Conservation (phyloP, 768 basidiomycete genomes). For the Panaeolus papilionaceus region DNA sequence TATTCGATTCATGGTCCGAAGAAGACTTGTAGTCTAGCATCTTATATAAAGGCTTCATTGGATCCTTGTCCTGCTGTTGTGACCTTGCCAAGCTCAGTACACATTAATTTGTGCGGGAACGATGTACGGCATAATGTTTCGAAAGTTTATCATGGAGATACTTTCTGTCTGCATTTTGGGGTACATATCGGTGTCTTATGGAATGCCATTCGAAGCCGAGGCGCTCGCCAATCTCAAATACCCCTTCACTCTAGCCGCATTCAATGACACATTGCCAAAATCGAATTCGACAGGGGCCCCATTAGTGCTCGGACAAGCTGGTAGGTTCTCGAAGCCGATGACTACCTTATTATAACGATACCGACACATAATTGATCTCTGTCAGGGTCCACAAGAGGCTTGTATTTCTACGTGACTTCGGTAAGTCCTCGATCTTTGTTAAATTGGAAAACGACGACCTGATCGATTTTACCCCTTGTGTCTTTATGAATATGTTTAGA, state of each 20-base stretch:
- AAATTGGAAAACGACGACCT: background rate
- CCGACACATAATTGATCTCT: background rate
- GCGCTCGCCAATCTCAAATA: slow-evolving; percentile 29
- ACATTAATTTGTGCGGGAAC: background rate
- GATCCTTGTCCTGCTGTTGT: background rate
- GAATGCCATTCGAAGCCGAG: background rate
- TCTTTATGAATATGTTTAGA: slow-evolving; percentile 34
- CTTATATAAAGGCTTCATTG: background rate
- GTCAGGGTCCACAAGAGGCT: slow-evolving; percentile 43
- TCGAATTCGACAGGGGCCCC: slow-evolving; percentile 52
- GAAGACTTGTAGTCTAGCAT: background rate
- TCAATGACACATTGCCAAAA: slow-evolving; percentile 47
- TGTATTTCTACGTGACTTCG: slow-evolving; percentile 48
- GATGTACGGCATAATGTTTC: background rate
- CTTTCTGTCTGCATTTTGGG: background rate
- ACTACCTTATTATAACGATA: background rate
- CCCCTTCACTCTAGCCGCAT: slow-evolving; percentile 54
- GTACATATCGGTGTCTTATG: background rate
- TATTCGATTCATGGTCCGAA: background rate
- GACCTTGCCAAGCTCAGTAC: no score
- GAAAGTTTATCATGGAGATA: background rate
- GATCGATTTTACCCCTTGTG: background rate
- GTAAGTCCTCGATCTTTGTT: slow-evolving; percentile 30
- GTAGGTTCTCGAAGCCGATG: slow-evolving; percentile 26
- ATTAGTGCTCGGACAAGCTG: slow-evolving; percentile 49